Evolutionary conservation across 331 rosid genomes (phyloP).

Genomic region (Quercus phellos): DNA sequence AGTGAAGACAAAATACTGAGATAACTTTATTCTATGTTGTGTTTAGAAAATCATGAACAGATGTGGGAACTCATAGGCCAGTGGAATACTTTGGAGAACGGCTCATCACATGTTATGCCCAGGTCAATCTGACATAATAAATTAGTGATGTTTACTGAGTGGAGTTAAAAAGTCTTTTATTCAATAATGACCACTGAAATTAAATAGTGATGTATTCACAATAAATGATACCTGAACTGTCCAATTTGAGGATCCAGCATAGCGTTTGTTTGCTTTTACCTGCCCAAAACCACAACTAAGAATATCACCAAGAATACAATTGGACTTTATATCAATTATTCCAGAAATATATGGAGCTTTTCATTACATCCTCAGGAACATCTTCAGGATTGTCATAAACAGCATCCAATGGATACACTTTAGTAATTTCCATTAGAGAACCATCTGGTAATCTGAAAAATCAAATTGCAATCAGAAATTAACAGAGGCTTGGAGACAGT

Average conservation of each 20-base stretch:
- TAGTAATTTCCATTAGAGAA: slow-evolving; percentile 78
- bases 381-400: slow-evolving; percentile 80
- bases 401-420: slow-evolving; percentile 90
- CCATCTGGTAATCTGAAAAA: slow-evolving; percentile 79
- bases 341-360: neutral
- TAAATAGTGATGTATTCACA: neutral
- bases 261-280: slow-evolving; percentile 85
- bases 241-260: slow-evolving; percentile 83
- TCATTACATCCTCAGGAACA: slow-evolving; percentile 88
- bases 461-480: slow-evolving; percentile 4
- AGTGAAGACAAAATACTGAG: too few species aligned
- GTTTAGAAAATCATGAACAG: neutral
- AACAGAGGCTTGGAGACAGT: slow-evolving; percentile 2
- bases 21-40: neutral
- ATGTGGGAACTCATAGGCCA: neutral
- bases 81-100: neutral
- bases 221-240: slow-evolving; percentile 65
- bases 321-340: neutral
- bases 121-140: too few species aligned
- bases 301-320: neutral
- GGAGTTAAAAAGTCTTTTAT: too few species aligned
- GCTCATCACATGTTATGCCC: neutral
- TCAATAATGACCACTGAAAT: neutral
- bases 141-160: too few species aligned
- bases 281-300: slow-evolving; percentile 20